Conservation (phyloP, 345 rosid genomes). For the Aquilaria malaccensis region DNA sequence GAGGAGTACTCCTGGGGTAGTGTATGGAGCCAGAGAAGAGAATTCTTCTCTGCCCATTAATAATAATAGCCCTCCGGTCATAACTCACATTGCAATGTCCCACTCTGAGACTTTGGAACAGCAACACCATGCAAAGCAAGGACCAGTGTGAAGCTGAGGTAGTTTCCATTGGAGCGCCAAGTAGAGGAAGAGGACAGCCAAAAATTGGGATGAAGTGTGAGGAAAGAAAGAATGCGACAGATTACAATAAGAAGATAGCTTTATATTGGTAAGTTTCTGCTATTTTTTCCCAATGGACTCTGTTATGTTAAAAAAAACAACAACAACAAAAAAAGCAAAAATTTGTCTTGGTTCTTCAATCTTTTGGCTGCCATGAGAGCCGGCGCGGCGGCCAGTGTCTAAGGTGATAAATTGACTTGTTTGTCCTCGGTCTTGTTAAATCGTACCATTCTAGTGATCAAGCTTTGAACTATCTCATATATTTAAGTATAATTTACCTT, state of each 20-base stretch:
- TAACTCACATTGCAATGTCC: constrained; percentile 33
- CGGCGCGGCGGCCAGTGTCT: no score
- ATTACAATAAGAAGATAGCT: not conserved
- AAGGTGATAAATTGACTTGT: no score
- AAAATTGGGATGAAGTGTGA: constrained; percentile 11
- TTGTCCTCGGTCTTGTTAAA: no score
- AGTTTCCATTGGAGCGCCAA: constrained; percentile 20
- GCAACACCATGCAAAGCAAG: constrained; percentile 17
- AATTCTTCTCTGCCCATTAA: constrained; percentile 45
- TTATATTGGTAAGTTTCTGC: not conserved
- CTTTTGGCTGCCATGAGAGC: no score
- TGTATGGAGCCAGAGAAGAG: constrained; percentile 68
- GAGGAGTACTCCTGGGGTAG: constrained; percentile 66
- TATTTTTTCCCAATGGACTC: no score
- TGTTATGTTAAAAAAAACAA: no score
- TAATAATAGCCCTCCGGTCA: constrained; percentile 47
- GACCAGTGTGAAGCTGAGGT: constrained; percentile 24
- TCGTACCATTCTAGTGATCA: no score
- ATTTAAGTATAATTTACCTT: no score
- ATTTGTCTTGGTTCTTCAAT: no score
- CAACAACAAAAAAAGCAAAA: no score
- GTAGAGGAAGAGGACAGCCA: constrained; percentile 1
- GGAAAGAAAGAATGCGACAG: constrained; percentile 15
- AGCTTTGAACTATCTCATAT: no score
- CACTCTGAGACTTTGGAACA: constrained; percentile 15